Evolutionary conservation across 1,284 basidiomycete species (phyloP).

Genomic region (Papiliotrema nemorosa): DNA sequence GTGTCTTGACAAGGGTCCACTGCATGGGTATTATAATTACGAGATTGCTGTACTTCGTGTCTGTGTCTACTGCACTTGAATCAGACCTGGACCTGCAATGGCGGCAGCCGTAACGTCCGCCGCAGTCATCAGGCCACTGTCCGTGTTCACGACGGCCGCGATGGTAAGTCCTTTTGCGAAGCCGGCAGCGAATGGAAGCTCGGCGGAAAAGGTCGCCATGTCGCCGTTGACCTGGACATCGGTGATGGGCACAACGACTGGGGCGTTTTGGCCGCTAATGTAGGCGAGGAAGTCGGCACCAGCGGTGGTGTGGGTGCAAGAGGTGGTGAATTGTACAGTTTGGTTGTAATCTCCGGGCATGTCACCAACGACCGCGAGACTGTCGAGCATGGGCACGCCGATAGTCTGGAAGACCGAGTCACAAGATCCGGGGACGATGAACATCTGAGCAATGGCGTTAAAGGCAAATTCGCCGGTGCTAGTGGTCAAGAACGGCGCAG

Average conservation of each 20-base stretch:
- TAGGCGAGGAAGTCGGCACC: constrained; percentile 8
- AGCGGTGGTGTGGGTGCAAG: constrained; percentile 6
- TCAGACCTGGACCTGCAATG: constrained; percentile 8
- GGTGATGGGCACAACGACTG: constrained; percentile 9
- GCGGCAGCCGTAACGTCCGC: constrained; percentile 9
- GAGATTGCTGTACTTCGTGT: too few relatives aligned
- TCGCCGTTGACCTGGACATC: constrained; percentile 8
- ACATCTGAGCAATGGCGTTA: constrained; percentile 7
- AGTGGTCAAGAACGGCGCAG: constrained; percentile 7
- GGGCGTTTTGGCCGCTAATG: constrained; percentile 6
- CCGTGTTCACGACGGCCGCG: constrained; percentile 6
- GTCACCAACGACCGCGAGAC: background rate
- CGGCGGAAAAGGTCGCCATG: constrained; percentile 6
- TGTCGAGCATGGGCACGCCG: constrained; percentile 5
- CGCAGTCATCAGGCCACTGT: constrained; percentile 7
- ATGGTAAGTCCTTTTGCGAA: constrained; percentile 9
- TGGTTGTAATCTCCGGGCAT: constrained; percentile 5
- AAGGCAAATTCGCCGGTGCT: constrained; percentile 6
- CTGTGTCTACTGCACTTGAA: constrained; percentile 9
- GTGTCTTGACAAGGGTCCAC: too few relatives aligned
- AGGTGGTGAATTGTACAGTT: constrained; percentile 8
- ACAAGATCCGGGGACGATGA: constrained; percentile 9
- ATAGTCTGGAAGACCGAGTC: constrained; percentile 5
- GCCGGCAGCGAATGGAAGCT: constrained; percentile 5
- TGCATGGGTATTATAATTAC: too few relatives aligned